A percentile compares a stretch with the other conserved stretches of the same genome.
Evolutionary conservation across 2,329 filamentous ascomycete genomes (phyloP).

Genomic region (Rhytidhysteron rufulum): DNA sequence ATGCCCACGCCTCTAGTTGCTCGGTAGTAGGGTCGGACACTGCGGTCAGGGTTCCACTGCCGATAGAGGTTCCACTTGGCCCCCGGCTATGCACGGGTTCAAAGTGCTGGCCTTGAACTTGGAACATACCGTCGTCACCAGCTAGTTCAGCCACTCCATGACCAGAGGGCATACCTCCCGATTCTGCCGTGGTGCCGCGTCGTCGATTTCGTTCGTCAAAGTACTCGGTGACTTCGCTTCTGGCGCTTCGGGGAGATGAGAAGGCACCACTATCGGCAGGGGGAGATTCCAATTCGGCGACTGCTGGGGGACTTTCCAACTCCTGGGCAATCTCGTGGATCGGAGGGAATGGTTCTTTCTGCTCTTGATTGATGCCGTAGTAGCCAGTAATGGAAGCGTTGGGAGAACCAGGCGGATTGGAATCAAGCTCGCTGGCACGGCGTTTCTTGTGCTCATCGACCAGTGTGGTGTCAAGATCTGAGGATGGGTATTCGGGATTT

Average conservation of each 20-base stretch:
- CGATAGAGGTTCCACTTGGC: conserved; percentile 14
- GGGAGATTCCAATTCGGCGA: conserved; percentile 22
- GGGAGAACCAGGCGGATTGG: conserved; percentile 22
- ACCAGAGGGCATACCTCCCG: no score
- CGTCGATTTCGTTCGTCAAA: conserved; percentile 9
- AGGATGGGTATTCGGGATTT: conserved; percentile 8
- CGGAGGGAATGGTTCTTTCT: conserved; percentile 16
- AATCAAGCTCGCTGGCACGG: conserved; percentile 33
- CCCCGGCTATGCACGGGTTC: conserved; percentile 19
- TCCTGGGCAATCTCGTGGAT: conserved; percentile 26
- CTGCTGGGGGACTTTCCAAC: not conserved
- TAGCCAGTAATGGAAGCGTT: conserved; percentile 21
- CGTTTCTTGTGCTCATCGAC: conserved; percentile 24
- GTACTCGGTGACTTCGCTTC: conserved; percentile 17
- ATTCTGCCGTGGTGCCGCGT: not conserved
- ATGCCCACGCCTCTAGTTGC: conserved; percentile 25
- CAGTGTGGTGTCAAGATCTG: conserved; percentile 28
- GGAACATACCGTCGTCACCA: conserved; percentile 23
- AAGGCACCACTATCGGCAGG: conserved; percentile 11
- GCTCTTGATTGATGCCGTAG: conserved; percentile 22
- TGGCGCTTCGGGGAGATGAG: conserved; percentile 8
- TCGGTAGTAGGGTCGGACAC: conserved; percentile 32
- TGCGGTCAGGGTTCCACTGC: conserved; percentile 25
- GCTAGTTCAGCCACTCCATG: conserved; percentile 19
- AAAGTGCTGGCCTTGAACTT: conserved; percentile 11